phyloP scores from a whole-genome alignment of 441 rosid genomes.

The Gossypium laxum region DNA sequence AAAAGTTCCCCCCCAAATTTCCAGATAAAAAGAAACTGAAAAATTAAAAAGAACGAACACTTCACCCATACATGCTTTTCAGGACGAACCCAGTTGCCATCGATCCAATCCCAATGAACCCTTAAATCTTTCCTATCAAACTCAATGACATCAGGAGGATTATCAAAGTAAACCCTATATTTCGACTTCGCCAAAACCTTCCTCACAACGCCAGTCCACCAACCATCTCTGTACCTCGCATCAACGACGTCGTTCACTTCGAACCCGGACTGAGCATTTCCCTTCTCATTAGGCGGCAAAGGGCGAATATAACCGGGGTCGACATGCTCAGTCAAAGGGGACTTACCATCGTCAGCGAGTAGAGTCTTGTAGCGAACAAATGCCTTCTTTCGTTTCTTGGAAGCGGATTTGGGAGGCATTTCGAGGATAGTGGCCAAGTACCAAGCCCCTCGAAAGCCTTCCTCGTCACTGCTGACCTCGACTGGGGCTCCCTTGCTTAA shows the following conservation, averaged over 20 bases:
- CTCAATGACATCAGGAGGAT: conserved; percentile 28
- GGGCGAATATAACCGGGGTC: conserved; percentile 32
- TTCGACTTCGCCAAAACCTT: conserved; percentile 20
- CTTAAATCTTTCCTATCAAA: conserved; percentile 28
- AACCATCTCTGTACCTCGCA: conserved; percentile 28
- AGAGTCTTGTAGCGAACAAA: conserved; percentile 27
- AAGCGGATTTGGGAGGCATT: conserved; percentile 25
- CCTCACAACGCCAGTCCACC: conserved; percentile 39
- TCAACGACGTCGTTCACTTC: conserved; percentile 33
- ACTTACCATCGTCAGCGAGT: conserved; percentile 21
- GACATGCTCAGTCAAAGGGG: conserved; percentile 22
- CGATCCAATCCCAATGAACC: conserved; percentile 32
- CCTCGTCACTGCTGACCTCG: conserved; percentile 27
- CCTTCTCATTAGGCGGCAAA: conserved; percentile 23
- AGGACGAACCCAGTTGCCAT: conserved; percentile 35
- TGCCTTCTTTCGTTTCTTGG: conserved; percentile 36
- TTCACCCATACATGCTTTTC: conserved; percentile 23
- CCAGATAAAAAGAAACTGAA: not conserved
- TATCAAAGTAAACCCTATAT: conserved; percentile 29
- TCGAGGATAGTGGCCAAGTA: conserved; percentile 28
- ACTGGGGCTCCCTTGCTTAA: conserved; percentile 24
- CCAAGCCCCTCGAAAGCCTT: conserved; percentile 28
- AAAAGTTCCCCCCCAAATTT: not conserved
- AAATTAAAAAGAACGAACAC: no score
- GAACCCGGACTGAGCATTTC: conserved; percentile 16